Evolutionary conservation across 2,329 filamentous ascomycete species (phyloP).

Genomic region (Calonectria ilicicola): DNA sequence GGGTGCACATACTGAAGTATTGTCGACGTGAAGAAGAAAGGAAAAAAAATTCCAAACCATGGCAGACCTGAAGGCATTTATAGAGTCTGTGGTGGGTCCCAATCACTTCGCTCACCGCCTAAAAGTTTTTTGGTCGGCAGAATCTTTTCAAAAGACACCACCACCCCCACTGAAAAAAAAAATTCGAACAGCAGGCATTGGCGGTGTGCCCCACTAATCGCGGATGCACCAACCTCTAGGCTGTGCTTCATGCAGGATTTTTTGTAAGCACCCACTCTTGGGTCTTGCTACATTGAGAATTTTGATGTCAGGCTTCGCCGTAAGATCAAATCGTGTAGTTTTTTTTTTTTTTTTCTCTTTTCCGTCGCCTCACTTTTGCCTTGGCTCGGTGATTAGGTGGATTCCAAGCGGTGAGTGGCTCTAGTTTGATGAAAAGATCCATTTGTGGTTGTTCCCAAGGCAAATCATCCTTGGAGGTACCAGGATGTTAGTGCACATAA

Average conservation of each 20-base stretch:
- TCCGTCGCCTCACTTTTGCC: neutral
- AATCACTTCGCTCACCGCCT: slow-evolving; percentile 48
- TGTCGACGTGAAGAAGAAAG: slow-evolving; percentile 70
- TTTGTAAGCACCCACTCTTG: slow-evolving; percentile 2
- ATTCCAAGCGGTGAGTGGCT: neutral
- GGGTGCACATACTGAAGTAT: slow-evolving; percentile 66
- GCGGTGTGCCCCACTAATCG: neutral
- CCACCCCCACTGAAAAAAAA: neutral
- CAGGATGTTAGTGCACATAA: too few relatives aligned
- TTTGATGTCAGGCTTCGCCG: slow-evolving; percentile 15
- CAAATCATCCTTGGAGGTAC: too few relatives aligned
- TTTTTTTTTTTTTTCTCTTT: neutral
- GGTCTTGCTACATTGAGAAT: neutral
- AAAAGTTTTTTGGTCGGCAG: slow-evolving; percentile 46
- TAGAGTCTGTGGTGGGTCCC: slow-evolving; percentile 47
- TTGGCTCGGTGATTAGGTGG: neutral
- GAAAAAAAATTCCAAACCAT: slow-evolving; percentile 52
- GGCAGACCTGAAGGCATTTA: slow-evolving; percentile 49
- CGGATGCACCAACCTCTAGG: slow-evolving; percentile 12
- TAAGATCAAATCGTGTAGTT: neutral
- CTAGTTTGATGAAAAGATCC: neutral
- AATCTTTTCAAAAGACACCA: slow-evolving; percentile 23
- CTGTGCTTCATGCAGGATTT: neutral
- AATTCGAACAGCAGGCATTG: neutral
- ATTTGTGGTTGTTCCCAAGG: neutral